phyloP scores from a whole-genome alignment of 169 alveolate species.

The Plasmodium chabaudi region DNA sequence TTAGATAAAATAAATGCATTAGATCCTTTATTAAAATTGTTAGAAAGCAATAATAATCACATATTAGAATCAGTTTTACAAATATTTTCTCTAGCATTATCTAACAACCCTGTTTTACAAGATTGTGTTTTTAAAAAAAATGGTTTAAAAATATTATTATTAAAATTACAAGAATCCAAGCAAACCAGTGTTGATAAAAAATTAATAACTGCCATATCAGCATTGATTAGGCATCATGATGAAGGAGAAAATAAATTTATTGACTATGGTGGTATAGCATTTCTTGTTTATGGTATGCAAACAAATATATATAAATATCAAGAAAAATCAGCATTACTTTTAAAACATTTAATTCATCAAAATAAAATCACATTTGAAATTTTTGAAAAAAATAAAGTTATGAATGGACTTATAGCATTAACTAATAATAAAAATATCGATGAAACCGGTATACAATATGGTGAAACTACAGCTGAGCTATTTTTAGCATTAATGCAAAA shows the following conservation, averaged over 20 bases:
- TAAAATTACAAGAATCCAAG: conserved; percentile 65
- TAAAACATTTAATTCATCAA: conserved; percentile 65
- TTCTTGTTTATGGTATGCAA: conserved; percentile 74
- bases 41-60: conserved; percentile 33
- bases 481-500: conserved; percentile 64
- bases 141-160: conserved; percentile 50
- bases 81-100: conserved; percentile 63
- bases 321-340: conserved; percentile 74
- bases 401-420: conserved; percentile 56
- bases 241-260: conserved; percentile 76
- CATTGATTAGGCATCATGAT: conserved; percentile 74
- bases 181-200: conserved; percentile 51
- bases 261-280: conserved; percentile 71
- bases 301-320: conserved; percentile 63
- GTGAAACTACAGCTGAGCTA: conserved; percentile 76
- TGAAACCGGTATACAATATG: conserved; percentile 73
- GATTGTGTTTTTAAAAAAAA: conserved; percentile 68
- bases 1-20: conserved; percentile 69
- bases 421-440: conserved; percentile 64
- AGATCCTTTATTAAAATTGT: conserved; percentile 67
- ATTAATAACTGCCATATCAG: conserved; percentile 71
- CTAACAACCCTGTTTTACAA: conserved; percentile 68
- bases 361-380: conserved; percentile 64
- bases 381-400: conserved; percentile 61
- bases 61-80: conserved; percentile 73